phyloP scores from a whole-genome alignment of 495 filamentous ascomycete genomes.

The Corynascus novoguineensis region DNA sequence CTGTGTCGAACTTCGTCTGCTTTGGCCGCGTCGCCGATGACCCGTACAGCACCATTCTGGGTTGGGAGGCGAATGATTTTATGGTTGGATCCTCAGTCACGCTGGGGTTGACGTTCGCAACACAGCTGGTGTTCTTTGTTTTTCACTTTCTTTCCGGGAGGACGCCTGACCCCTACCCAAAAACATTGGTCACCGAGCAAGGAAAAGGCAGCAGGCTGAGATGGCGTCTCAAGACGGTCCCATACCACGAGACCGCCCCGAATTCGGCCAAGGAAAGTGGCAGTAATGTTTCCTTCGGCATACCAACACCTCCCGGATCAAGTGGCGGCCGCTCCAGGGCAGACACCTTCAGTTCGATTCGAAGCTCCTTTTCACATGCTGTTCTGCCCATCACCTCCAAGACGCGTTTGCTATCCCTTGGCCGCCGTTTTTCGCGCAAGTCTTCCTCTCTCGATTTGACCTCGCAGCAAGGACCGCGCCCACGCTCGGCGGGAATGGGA shows the following conservation, averaged over 20 bases:
- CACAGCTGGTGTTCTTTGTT: slow-evolving; percentile 39
- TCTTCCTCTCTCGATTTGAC: slow-evolving; percentile 35
- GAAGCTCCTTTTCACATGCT: slow-evolving; percentile 48
- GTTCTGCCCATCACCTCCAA: slow-evolving; percentile 48
- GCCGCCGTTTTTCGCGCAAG: slow-evolving; percentile 28
- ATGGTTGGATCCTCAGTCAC: slow-evolving; percentile 36
- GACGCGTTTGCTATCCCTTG: slow-evolving; percentile 37
- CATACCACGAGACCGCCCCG: slow-evolving; percentile 40
- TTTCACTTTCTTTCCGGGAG: slow-evolving; percentile 33
- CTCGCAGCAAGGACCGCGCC: slow-evolving; percentile 25
- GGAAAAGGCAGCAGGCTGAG: slow-evolving; percentile 20
- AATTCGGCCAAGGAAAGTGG: slow-evolving; percentile 23
- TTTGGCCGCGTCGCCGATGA: slow-evolving; percentile 28
- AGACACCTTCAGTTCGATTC: slow-evolving; percentile 50
- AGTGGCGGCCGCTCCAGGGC: slow-evolving; percentile 38
- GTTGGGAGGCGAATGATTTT: slow-evolving; percentile 26
- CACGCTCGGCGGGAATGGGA: slow-evolving; percentile 42
- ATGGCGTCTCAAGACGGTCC: slow-evolving; percentile 40
- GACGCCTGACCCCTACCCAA: slow-evolving; percentile 20
- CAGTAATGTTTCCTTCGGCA: slow-evolving; percentile 27
- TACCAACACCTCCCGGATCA: slow-evolving; percentile 34
- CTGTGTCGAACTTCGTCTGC: slow-evolving; percentile 35
- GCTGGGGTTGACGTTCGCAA: slow-evolving; percentile 37
- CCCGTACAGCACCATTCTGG: slow-evolving; percentile 28
- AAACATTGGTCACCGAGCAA: slow-evolving; percentile 26